Conservation (phyloP, 768 basidiomycete species). For the Neoboletus subvelutipes region DNA sequence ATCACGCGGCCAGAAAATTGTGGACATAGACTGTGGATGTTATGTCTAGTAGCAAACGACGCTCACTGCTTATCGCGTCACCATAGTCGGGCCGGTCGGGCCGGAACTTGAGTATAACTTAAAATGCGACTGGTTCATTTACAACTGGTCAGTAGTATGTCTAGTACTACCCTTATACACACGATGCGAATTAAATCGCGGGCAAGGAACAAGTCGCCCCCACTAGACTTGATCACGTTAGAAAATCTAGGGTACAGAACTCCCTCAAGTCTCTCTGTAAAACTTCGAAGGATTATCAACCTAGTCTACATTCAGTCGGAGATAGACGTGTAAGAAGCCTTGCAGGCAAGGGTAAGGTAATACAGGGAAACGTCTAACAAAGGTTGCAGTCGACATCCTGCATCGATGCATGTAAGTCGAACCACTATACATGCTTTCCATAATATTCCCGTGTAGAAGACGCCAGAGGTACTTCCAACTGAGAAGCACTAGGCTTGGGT, state of each 20-base stretch:
- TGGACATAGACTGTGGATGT: slow-evolving; percentile 28
- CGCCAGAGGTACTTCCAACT: slow-evolving; percentile 19
- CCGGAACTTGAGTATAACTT: background rate
- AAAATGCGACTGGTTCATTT: too few relatives aligned
- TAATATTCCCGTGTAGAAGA: slow-evolving; percentile 39
- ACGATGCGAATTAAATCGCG: background rate
- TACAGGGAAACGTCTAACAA: background rate
- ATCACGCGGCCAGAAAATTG: slow-evolving; percentile 61
- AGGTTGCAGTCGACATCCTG: background rate
- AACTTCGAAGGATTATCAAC: background rate
- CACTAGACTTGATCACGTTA: background rate
- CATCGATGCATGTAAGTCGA: background rate
- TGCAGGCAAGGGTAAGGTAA: background rate
- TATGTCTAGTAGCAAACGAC: background rate
- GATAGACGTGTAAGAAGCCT: background rate
- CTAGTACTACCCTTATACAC: too few relatives aligned
- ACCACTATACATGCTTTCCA: slow-evolving; percentile 21
- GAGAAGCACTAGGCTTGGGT: slow-evolving; percentile 42
- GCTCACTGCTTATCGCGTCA: background rate
- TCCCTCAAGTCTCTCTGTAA: background rate
- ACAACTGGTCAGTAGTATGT: background rate
- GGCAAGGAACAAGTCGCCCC: background rate
- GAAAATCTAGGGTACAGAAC: background rate
- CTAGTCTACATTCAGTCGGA: background rate
- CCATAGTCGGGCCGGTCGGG: slow-evolving; percentile 9